Conservation (phyloP, 2,329 filamentous ascomycete genomes). For the Neophaeococcomyces mojaviensis region DNA sequence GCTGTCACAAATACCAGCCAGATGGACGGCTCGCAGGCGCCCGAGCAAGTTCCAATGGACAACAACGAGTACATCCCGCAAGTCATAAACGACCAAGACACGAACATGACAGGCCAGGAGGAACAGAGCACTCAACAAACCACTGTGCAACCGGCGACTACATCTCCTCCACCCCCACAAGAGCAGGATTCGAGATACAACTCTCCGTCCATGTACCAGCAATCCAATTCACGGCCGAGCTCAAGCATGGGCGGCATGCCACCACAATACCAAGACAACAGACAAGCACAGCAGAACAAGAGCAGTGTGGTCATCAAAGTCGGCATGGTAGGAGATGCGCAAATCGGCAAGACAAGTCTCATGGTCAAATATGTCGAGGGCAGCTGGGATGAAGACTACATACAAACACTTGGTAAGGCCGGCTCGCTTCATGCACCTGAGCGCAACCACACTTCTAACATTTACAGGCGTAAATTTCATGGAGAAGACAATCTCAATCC, state of each 20-base stretch:
- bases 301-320: slow-evolving; percentile 93
- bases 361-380: slow-evolving; percentile 99
- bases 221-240: slow-evolving; percentile 39
- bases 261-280: slow-evolving; percentile 39
- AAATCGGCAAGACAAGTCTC: slow-evolving; percentile 96
- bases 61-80: slow-evolving; percentile 22
- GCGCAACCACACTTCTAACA: slow-evolving; percentile 11
- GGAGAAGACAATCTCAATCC: slow-evolving; percentile 99
- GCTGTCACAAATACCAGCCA: background rate
- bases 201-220: slow-evolving; percentile 36
- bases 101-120: slow-evolving; percentile 13
- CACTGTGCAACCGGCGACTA: slow-evolving; percentile 29
- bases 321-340: slow-evolving; percentile 97
- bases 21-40: slow-evolving; percentile 8
- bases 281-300: slow-evolving; percentile 33
- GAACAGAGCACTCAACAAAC: slow-evolving; percentile 16
- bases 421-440: background rate
- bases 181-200: slow-evolving; percentile 31
- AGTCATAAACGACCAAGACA: slow-evolving; percentile 19
- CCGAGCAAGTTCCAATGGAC: slow-evolving; percentile 10
- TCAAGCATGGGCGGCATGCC: slow-evolving; percentile 41
- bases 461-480: slow-evolving; percentile 91
- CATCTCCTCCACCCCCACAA: slow-evolving; percentile 41
- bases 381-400: slow-evolving; percentile 99
- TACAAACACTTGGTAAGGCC: slow-evolving; percentile 74